A percentile compares a stretch with the other conserved stretches of the same genome.
These are phyloP conservation scores for Ceratobasidium papillatum DNA, from an alignment of 1,284 basidiomycete species.

Conservation along the genomic window DNA sequence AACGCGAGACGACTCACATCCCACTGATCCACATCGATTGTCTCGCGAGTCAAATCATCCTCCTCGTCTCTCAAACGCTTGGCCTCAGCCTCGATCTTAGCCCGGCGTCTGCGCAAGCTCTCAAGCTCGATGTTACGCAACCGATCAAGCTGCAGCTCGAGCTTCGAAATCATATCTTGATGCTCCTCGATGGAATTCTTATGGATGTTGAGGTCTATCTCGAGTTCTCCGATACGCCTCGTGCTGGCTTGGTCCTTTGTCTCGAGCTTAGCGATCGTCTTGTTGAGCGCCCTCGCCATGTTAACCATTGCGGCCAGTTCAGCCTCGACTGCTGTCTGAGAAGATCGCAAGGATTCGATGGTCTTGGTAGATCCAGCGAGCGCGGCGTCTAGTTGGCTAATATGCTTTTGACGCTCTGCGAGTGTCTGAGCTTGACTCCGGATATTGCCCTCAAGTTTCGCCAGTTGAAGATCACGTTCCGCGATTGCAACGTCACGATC, in stretches of 20 bases:
- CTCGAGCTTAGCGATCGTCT: not conserved
- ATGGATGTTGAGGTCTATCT: not conserved
- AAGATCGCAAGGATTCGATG: not conserved
- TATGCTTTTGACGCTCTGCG: not conserved
- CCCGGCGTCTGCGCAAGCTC: conserved; percentile 23
- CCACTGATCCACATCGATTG: conserved; percentile 38
- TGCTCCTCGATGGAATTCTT: conserved; percentile 31
- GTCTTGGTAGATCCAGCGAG: conserved; percentile 3
- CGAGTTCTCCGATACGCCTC: not conserved
- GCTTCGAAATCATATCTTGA: conserved; percentile 29
- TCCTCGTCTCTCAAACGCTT: conserved; percentile 31
- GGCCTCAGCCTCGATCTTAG: conserved; percentile 19
- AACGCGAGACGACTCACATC: conserved; percentile 25
- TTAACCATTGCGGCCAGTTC: not conserved
- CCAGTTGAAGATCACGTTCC: not conserved
- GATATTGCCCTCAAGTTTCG: not conserved
- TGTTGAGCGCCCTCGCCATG: not conserved
- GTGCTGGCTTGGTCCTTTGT: conserved; percentile 6
- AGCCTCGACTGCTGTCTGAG: not conserved
- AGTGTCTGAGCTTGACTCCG: not conserved
- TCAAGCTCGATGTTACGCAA: conserved; percentile 10
- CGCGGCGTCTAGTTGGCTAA: conserved; percentile 1
- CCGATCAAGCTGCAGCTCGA: conserved; percentile 28
- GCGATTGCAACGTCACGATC: not conserved
- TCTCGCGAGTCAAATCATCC: conserved; percentile 18